phyloP scores from a whole-genome alignment of 2,329 filamentous ascomycete species.

The Aspergillus latus region DNA sequence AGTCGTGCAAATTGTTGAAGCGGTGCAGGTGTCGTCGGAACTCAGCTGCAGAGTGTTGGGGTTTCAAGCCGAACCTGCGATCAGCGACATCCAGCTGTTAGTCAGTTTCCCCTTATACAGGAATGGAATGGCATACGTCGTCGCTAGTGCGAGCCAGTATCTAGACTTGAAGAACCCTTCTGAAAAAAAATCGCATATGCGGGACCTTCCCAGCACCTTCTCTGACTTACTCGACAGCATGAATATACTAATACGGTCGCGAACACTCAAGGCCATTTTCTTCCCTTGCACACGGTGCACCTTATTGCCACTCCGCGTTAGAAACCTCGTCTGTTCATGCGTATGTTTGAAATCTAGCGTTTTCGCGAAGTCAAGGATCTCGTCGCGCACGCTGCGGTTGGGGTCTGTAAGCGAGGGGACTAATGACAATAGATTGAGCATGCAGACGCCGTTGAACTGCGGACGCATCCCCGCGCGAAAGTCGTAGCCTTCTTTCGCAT shows the following conservation, averaged over 20 bases:
- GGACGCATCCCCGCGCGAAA: conserved; percentile 39
- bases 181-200: conserved; percentile 20
- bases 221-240: conserved; percentile 19
- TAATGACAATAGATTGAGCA: conserved; percentile 35
- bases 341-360: neutral
- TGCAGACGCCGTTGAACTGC: conserved; percentile 34
- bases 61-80: conserved; percentile 29
- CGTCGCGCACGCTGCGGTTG: conserved; percentile 19
- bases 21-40: conserved; percentile 27
- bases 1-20: conserved; percentile 24
- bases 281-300: conserved; percentile 10
- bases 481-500: conserved; percentile 36
- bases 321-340: conserved; percentile 17
- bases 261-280: conserved; percentile 14
- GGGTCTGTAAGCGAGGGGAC: conserved; percentile 27
- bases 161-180: conserved; percentile 26
- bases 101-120: neutral
- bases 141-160: conserved; percentile 29
- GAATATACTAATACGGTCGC: conserved; percentile 23
- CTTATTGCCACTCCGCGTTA: conserved; percentile 10
- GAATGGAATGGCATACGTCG: conserved; percentile 17
- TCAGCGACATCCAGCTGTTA: too few species aligned
- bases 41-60: conserved; percentile 31
- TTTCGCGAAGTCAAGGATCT: conserved; percentile 17
- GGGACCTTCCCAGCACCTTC: conserved; percentile 18